Evolutionary conservation across 108 stramenopile genomes (phyloP), one percentile per base, ranked within the genome.

Genomic region (Nannochloropsis gaditana): DNA sequence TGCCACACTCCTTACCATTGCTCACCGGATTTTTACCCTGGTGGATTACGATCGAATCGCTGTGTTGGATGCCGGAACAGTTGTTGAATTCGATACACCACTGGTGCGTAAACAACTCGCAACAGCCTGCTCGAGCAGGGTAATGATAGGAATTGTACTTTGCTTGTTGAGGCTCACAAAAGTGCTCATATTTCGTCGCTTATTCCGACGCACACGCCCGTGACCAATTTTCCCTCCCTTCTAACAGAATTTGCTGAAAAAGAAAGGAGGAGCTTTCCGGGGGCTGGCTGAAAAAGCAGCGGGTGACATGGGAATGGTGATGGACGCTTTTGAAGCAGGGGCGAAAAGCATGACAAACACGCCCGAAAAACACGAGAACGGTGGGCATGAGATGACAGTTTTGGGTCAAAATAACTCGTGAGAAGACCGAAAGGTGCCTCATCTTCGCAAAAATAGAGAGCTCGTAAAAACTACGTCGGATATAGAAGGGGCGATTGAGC

Each of bases 21-120:
- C 96, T 11, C 96, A 97, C 84, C 92, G 96, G 21, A 43, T 87
- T 15, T 19, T 86, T 43, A 97, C 96, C 6, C 94, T 97, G 50
- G 94, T 97, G 93, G 96, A 97, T 86, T 95, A 95, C 87, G 94
- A 96, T 84, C 45, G 31, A 21, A 86, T 89, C 43, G 79, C 95
- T 43, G 95, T 96, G 4, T 91, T 97, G 93, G 94, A 92, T 43
- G 86, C 91, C 21, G 96, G 96, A 2, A 42, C 41, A 9, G 83
- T 83, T 9, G 83, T 82, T 15, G 86, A 87, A 41, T 50, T 50
- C 47, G 47, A 50, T 50, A 15, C 47, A 15, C 47, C 47, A 10
- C 82, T 82, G 47, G 47, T 50, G 1, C 47, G 47, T 50, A 31
- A 19, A 80, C 80, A 21, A 11, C 85, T n/a, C 85, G 80, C 10